Evolutionary conservation across 805 yeast genomes (phyloP), one percentile per base, ranked within the genome.

Genomic region (Yamadazyma ubonensis): DNA sequence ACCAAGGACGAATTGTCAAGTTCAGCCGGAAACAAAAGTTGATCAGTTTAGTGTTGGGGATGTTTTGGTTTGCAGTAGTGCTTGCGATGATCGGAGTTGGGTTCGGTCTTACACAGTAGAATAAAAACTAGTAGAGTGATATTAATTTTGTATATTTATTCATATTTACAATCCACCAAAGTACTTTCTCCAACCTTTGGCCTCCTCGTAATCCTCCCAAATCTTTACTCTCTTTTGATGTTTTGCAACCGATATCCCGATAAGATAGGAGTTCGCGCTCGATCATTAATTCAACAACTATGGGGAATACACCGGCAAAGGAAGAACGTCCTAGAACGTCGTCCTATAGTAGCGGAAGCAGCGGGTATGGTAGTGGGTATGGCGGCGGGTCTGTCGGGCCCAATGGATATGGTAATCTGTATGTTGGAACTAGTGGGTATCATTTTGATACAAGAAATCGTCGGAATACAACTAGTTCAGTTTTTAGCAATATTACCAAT

Each of bases 231-330:
- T 27, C 16, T 27, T 27, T 4, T 9, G 16, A n/a, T n/a, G n/a
- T n/a, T n/a, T n/a, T n/a, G n/a, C n/a, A n/a, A n/a, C n/a, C n/a
- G n/a, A n/a, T n/a, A n/a, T n/a, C n/a, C 26, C 26, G 26, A 23
- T 23, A 23, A 23, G 35, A 30, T 30, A 30, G 33, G 33, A 30
- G 33, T n/a, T n/a, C n/a, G 33, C 33, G 33, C 33, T 21, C 33
- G 35, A 32, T 32, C 35, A 32, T 20, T 32, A 32, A 32, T 32
- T 32, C 35, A 32, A 32, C 35, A 32, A 39, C 34, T 16, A 69
- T 69, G 74, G 74, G 74, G 29, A 68, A 68, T 55, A 70, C 68
- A 22, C 71, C 73, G 26, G 57, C 71, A 14, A 69, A 67, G 52
- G 74, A 69, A 47, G 44, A 51, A 17, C 48, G 67, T 38, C 52